Evolutionary conservation across 768 basidiomycete species (phyloP).

Genomic region (Termitomyces sp.): DNA sequence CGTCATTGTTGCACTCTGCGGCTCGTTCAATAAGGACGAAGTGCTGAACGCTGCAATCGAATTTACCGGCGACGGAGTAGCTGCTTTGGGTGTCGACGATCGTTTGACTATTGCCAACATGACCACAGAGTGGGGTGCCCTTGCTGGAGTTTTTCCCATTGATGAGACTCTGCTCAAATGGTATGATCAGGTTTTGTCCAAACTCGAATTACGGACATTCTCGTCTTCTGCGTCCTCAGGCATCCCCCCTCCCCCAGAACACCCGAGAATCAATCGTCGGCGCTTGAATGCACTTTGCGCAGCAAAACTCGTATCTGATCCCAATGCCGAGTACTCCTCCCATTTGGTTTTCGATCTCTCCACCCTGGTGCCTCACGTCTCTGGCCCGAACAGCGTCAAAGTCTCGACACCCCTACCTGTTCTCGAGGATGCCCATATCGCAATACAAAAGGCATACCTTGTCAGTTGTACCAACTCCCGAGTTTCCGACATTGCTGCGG

Average conservation of each 20-base stretch:
- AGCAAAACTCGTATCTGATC: slow-evolving; percentile 61
- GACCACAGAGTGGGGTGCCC: slow-evolving; percentile 99
- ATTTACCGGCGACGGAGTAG: slow-evolving; percentile 87
- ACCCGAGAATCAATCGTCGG: slow-evolving; percentile 79
- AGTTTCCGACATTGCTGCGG: slow-evolving; percentile 89
- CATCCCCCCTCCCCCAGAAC: slow-evolving; percentile 71
- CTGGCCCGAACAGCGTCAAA: slow-evolving; percentile 98
- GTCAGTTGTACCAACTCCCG: slow-evolving; percentile 98
- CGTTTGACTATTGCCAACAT: slow-evolving; percentile 97
- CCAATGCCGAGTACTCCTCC: slow-evolving; percentile 76
- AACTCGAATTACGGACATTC: slow-evolving; percentile 77
- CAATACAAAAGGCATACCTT: slow-evolving; percentile 96
- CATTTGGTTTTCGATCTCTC: slow-evolving; percentile 91
- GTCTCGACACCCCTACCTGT: slow-evolving; percentile 88
- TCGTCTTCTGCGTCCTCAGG: slow-evolving; percentile 41
- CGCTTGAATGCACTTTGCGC: slow-evolving; percentile 66
- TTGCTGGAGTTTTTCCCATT: slow-evolving; percentile 92
- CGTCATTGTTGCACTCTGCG: slow-evolving; percentile 94
- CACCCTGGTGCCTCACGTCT: slow-evolving; percentile 91
- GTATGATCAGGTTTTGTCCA: slow-evolving; percentile 76
- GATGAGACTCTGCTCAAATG: slow-evolving; percentile 79
- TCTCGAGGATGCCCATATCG: slow-evolving; percentile 69
- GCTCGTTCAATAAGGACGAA: slow-evolving; percentile 93
- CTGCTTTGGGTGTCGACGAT: slow-evolving; percentile 80
- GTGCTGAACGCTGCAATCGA: slow-evolving; percentile 97